Evolutionary conservation across 768 basidiomycete genomes (phyloP), one percentile per base, ranked within the genome.

Genomic region (Hemileccinum impolitum): DNA sequence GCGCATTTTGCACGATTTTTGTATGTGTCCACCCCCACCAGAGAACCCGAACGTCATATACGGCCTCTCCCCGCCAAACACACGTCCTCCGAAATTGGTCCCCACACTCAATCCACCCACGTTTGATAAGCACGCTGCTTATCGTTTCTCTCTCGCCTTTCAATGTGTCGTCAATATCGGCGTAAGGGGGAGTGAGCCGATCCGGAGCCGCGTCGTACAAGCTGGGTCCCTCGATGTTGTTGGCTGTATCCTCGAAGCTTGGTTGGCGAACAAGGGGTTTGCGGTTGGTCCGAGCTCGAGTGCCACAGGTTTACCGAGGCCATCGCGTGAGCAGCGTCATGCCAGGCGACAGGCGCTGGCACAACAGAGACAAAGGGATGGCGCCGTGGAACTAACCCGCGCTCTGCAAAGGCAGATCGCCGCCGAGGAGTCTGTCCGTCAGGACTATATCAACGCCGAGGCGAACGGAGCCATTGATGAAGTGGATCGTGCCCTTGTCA

Each of bases 121-220:
- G 0, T 90, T 82, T 55, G 90, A 92, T 71, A 89, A 87, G 52
- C 85, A 88, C 58, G 85, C 90, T 25, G 90, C 90, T 0, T 89
- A 90, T 60, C 82, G 90, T 9, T 95, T 96, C 64, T 86, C 87
- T 0, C 81, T 97, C 50, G 95, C 95, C 1, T 94, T 99, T 63
- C 94, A 97, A 63, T 96, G 92, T 61, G 84, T 98, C 39, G 94
- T 94, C 53, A 98, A 99, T 67, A 92, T 97, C 60, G 95, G 95
- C 32, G 94, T 98, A 0, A 75, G 95, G 26, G 95, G 95, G n/a
- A 87, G 82, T 49, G 94, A 98, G 68, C 82, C 83, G 17, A 94
- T 97, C 60, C 74, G 95, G 38, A 86, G 86, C 55, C 78, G 94
- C 10, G 94, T 97, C 15, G 95, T 97, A 5, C 91, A 96, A 68